Base-by-base conservation (phyloP, 768 basidiomycete species). In the Kwoniella dendrophila region DNA sequence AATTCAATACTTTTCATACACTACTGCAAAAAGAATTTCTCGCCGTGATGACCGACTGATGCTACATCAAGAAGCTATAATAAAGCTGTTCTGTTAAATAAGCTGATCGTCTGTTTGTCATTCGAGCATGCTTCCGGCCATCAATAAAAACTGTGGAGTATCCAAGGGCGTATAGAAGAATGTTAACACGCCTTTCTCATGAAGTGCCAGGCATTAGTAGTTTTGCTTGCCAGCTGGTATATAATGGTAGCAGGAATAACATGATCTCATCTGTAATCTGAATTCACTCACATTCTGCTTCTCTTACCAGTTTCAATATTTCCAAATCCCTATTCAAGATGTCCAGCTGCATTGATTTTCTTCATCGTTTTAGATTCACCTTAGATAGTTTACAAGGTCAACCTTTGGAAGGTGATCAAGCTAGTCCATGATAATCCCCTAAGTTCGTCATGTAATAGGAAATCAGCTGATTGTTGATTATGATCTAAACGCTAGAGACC, bases 311-410 rank as follows among this genome's bases (percentile, higher is more conserved):
- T 18, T 38, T 18, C 49, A 51, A 51, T 51, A 33, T 34, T 51
- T 32, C 30, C 34, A 12, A 51, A 22, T 48, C 8, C 29, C 3
- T 29, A 6, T 27, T 4, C 41, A 44, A n/a, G n/a, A n/a, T n/a
- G n/a, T n/a, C n/a, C n/a, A n/a, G n/a, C n/a, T n/a, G n/a, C n/a
- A n/a, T n/a, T 45, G 44, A 32, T 2, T 18, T 0, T 32, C 10
- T 30, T n/a, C 18, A 33, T 32, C 32, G 43, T 44, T 4, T n/a
- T 32, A 51, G 49, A 51, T 51, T 51, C 32, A 51, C 33, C 18
- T 32, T 51, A n/a, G 49, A 51, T 51, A 51, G 32, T 34, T 32
- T 33, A 32, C 49, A 51, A 51, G 49, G 49, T 34, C 49, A 33
- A 51, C 49, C 49, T 51, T 51, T 51, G 49, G 22, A n/a, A 11